These are phyloP conservation scores for Russula sp. DNA, from an alignment of 768 basidiomycete species.

Conservation along the genomic window DNA sequence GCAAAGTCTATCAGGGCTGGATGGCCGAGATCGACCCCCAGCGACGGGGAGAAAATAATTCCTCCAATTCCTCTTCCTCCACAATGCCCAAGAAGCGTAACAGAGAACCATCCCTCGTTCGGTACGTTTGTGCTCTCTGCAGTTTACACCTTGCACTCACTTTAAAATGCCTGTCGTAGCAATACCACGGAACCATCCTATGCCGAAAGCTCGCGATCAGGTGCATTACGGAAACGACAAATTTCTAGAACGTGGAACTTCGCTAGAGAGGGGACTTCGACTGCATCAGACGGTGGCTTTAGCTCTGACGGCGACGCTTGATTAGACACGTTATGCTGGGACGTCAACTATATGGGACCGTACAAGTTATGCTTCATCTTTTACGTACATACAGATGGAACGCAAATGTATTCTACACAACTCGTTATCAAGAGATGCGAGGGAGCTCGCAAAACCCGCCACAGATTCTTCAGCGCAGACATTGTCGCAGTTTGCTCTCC, in stretches of 20 bases:
- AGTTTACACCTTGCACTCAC: not conserved
- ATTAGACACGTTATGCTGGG: not conserved
- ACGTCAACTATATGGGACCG: not conserved
- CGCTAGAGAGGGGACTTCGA: no score
- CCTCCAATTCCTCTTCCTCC: not conserved
- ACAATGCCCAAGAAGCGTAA: not conserved
- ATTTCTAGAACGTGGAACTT: not conserved
- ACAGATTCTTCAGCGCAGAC: no score
- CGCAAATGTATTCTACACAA: not conserved
- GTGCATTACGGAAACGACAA: not conserved
- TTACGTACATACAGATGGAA: not conserved
- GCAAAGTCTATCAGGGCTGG: conserved; percentile 15
- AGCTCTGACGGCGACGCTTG: not conserved
- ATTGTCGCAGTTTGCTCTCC: no score
- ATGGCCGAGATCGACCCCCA: conserved; percentile 17
- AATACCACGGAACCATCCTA: not conserved
- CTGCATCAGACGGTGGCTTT: not conserved
- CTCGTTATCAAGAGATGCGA: no score
- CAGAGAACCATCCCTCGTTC: not conserved
- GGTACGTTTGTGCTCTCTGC: conserved; percentile 12
- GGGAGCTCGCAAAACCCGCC: no score
- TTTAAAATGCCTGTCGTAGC: not conserved
- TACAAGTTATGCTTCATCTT: not conserved
- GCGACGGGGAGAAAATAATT: not conserved
- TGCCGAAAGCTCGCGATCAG: conserved; percentile 16